Base-by-base conservation (phyloP, 768 basidiomycete genomes). In the Xerocomellus amylosporus region DNA sequence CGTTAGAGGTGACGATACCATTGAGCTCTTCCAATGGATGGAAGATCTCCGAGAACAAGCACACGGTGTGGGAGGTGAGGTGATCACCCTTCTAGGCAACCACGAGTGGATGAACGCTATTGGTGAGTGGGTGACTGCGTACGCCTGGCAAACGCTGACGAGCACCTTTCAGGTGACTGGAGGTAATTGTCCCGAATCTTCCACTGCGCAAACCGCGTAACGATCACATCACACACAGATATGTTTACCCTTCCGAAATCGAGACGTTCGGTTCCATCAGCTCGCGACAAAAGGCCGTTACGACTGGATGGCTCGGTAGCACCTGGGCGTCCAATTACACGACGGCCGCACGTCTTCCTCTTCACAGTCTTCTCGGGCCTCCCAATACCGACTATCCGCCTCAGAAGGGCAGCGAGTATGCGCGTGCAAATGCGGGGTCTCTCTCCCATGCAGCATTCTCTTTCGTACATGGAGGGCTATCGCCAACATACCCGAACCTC, bases 81-180 rank as follows among this genome's bases (percentile, higher is more conserved):
- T 99, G 14, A 66, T 96, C 31, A 85, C 81, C 13, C 79, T 91
- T 51, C 74, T 98, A 33, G 97, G 97, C 24, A 99, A 99, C 69
- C 97, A 99, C 61, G 97, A 98, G 70, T 86, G 87, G 78, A 97
- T 98, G 93, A 95, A 95, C 60, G 84, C 82, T 14, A 86, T 92
- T 54, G 88, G 88, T 87, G 60, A 20, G 71, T 56, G 17, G 36
- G 24, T 36, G 17, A 26, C 26, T 22, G 36, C 34, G 48, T 57
- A 44, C 49, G 41, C 26, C 45, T 42, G 19, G 46, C 20, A 51
- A 45, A 51, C 20, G 51, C 37, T 60, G 44, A 64, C 20, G 22
- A 17, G 44, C 38, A 46, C 61, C 55, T 49, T 65, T 34, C 58
- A 84, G 90, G 91, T 56, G 93, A 95, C 70, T 95, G 92, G 92